A percentile compares a stretch with the other conserved stretches of the same genome.
phyloP scores from a whole-genome alignment of 2,329 filamentous ascomycete genomes.

The Nigrospora osmanthi region DNA sequence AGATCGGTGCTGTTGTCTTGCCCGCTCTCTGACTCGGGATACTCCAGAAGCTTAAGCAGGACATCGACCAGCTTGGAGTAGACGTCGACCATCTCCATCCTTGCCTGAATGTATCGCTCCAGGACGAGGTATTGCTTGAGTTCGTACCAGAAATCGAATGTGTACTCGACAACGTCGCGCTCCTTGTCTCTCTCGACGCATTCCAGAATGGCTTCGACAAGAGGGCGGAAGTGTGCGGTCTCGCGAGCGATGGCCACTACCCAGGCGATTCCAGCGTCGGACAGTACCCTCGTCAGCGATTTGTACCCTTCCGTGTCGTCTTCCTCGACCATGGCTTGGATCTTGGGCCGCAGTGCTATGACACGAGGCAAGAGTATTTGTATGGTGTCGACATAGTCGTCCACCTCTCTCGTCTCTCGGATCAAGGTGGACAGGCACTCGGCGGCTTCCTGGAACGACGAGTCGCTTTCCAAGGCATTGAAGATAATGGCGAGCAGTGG shows the following conservation, averaged over 20 bases:
- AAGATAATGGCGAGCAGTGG: constrained; percentile 77
- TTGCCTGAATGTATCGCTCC: constrained; percentile 79
- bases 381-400: constrained; percentile 79
- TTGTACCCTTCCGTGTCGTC: constrained; percentile 85
- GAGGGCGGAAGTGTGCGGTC: constrained; percentile 68
- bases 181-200: constrained; percentile 83
- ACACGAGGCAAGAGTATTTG: constrained; percentile 76
- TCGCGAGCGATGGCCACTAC: constrained; percentile 83
- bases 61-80: constrained; percentile 89
- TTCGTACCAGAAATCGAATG: constrained; percentile 97
- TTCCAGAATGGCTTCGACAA: constrained; percentile 90
- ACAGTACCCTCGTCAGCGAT: constrained; percentile 81
- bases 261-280: constrained; percentile 92
- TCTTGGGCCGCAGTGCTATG: constrained; percentile 67
- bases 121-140: constrained; percentile 92
- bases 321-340: constrained; percentile 64
- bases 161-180: constrained; percentile 84
- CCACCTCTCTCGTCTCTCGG: constrained; percentile 85
- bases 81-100: constrained; percentile 68
- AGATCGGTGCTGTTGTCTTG: constrained; percentile 58
- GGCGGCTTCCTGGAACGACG: constrained; percentile 77
- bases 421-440: constrained; percentile 92
- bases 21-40: constrained; percentile 66
- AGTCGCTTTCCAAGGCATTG: constrained; percentile 65
- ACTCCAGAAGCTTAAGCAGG: constrained; percentile 84